A percentile compares a stretch with the other conserved stretches of the same genome.
These are phyloP conservation scores for Fusarium sp. DNA, from an alignment of 2,329 filamentous ascomycete genomes.

Conservation along the genomic window DNA sequence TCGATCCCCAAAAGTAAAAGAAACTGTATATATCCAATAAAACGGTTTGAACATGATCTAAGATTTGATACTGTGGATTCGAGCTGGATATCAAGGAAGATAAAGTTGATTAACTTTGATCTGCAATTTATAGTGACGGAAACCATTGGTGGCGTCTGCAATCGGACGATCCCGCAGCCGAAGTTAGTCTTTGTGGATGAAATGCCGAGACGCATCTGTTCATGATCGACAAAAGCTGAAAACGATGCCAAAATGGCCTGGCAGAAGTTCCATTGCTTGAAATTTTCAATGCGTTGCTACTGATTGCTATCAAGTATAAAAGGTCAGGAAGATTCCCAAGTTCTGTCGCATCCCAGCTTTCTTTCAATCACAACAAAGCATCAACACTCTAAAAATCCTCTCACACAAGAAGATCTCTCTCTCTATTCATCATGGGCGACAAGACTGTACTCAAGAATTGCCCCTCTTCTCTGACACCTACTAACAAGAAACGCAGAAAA, in stretches of 20 bases:
- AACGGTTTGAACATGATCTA: rapidly evolving
- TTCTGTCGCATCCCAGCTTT: not conserved
- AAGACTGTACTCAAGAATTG: not conserved
- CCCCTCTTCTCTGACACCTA: rapidly evolving
- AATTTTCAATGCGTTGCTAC: too few species aligned
- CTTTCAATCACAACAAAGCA: not conserved
- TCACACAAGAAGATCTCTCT: rapidly evolving
- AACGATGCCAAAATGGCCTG: not conserved
- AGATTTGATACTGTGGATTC: not conserved
- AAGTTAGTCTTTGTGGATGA: not conserved
- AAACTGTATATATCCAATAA: not conserved
- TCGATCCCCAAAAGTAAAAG: not conserved
- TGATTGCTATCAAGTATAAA: not conserved
- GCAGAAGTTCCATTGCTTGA: rapidly evolving
- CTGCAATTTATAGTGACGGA: not conserved
- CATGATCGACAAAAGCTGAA: not conserved
- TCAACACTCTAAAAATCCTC: not conserved
- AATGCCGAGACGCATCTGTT: not conserved
- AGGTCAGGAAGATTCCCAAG: not conserved
- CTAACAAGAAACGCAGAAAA: not conserved
- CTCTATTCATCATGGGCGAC: not conserved
- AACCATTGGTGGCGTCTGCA: too few species aligned
- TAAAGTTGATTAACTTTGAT: not conserved
- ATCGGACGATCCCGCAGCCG: not conserved
- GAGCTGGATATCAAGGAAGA: not conserved